phyloP scores from a whole-genome alignment of 805 yeast genomes.

The Myxozyma kluyveri region DNA sequence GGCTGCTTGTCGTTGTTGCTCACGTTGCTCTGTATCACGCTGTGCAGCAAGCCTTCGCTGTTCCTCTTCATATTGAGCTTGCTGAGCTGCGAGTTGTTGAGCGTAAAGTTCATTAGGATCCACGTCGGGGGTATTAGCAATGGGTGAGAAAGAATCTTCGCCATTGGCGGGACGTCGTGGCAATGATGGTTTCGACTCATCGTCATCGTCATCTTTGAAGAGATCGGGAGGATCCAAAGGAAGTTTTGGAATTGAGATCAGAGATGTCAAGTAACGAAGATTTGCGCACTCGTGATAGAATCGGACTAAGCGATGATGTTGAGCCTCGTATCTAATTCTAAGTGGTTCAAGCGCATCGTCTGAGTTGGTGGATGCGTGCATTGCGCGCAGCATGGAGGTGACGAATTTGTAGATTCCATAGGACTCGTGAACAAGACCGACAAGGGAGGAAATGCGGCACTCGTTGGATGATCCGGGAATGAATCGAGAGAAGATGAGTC shows the following conservation, averaged over 20 bases:
- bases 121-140: conserved; percentile 33
- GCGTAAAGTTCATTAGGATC: conserved; percentile 39
- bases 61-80: conserved; percentile 38
- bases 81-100: conserved; percentile 44
- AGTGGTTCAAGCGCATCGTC: conserved; percentile 76
- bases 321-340: conserved; percentile 65
- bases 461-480: conserved; percentile 59
- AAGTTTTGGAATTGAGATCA: conserved; percentile 75
- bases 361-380: conserved; percentile 68
- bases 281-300: conserved; percentile 89
- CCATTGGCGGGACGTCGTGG: conserved; percentile 42
- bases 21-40: conserved; percentile 60
- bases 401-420: conserved; percentile 89
- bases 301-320: conserved; percentile 67
- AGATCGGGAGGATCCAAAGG: conserved; percentile 60
- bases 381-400: conserved; percentile 85
- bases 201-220: conserved; percentile 44
- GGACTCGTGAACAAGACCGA: conserved; percentile 86
- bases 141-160: conserved; percentile 32
- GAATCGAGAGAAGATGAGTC: conserved; percentile 69
- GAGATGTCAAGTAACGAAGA: conserved; percentile 72
- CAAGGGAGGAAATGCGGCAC: conserved; percentile 80
- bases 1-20: conserved; percentile 63
- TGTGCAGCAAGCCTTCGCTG: conserved; percentile 46
- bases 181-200: conserved; percentile 38